Conservation (phyloP, 2,329 filamentous ascomycete species). For the Pyricularia grisea region DNA sequence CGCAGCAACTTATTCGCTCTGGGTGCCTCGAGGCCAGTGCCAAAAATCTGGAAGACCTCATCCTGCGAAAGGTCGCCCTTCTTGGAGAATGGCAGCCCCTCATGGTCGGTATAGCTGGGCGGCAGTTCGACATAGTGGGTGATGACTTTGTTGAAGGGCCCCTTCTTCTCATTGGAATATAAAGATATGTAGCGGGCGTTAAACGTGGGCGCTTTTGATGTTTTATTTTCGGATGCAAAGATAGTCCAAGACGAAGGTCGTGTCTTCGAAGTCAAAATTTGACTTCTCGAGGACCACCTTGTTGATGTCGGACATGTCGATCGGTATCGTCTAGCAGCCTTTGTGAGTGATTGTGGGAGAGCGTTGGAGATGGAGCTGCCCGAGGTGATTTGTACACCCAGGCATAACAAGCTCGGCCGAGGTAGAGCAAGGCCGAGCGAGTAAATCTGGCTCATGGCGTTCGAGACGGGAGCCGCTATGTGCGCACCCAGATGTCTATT, state of each 20-base stretch:
- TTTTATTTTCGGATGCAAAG: background rate
- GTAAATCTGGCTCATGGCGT: slow-evolving; percentile 2
- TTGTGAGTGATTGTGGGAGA: background rate
- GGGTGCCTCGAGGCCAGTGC: slow-evolving; percentile 30
- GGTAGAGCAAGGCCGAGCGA: background rate
- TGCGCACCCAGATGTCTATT: background rate
- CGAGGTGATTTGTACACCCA: background rate
- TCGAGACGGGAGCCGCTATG: background rate
- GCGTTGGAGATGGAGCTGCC: background rate
- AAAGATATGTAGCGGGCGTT: background rate
- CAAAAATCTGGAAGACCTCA: slow-evolving; percentile 41
- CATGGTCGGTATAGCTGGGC: slow-evolving; percentile 42
- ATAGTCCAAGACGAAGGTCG: background rate
- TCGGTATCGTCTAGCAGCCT: slow-evolving; percentile 21
- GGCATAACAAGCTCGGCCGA: background rate
- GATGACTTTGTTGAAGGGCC: slow-evolving; percentile 20
- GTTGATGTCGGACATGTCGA: slow-evolving; percentile 11
- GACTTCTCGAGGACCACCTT: background rate
- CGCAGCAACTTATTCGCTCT: slow-evolving; percentile 44
- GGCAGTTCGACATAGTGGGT: slow-evolving; percentile 51
- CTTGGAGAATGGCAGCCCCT: slow-evolving; percentile 42
- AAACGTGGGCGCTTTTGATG: background rate
- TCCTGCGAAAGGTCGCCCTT: slow-evolving; percentile 27
- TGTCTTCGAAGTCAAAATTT: background rate
- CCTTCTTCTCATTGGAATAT: background rate